Evolutionary conservation across 1,284 basidiomycete species (phyloP), one percentile per base, ranked within the genome.

Genomic region (Abortiporus biennis): DNA sequence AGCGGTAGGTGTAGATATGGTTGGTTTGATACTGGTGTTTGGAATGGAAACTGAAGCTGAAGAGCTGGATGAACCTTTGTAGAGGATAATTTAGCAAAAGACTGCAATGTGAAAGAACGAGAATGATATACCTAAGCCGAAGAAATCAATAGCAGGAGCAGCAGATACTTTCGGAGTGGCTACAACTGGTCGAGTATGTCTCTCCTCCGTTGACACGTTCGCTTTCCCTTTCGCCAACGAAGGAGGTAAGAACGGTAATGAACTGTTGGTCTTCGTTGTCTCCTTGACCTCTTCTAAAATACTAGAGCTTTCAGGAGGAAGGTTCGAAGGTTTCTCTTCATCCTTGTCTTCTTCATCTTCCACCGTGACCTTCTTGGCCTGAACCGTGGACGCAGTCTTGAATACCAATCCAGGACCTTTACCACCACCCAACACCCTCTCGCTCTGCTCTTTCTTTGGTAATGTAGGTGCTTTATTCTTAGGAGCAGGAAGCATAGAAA

Each of bases 401-500:
- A 85, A 85, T 13, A 76, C 69, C 4, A 85, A 57, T 2, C 80
- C 77, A 13, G 72, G 74, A 0, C 77, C 74, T 25, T 66, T 62
- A 6, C 83, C 81, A 6, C 72, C 75, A 3, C 85, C 85, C 4
- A 89, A 68, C 8, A 85, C 72, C 30, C 78, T 68, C 48, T 78
- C 69, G 2, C 71, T 62, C 16, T 64, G 55, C 6, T 68, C 57
- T n/a, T n/a, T n/a, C n/a, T n/a, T n/a, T 29, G 27, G n/a, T n/a
- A 57, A 51, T 2, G 65, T 55, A 9, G 71, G 65, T n/a, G 61
- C 67, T 42, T 69, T 74, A 50, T 74, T 72, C 61, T 82, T 87
- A 3, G 85, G 86, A 0, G 79, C 75, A 36, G 87, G 87, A 6
- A 90, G 68, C 78, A 88, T 86, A 2, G 74, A 72, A 20, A 89